Evolutionary conservation across 2,329 filamentous ascomycete genomes (phyloP), one percentile per base, ranked within the genome.

Genomic region (Colletotrichum sidae): DNA sequence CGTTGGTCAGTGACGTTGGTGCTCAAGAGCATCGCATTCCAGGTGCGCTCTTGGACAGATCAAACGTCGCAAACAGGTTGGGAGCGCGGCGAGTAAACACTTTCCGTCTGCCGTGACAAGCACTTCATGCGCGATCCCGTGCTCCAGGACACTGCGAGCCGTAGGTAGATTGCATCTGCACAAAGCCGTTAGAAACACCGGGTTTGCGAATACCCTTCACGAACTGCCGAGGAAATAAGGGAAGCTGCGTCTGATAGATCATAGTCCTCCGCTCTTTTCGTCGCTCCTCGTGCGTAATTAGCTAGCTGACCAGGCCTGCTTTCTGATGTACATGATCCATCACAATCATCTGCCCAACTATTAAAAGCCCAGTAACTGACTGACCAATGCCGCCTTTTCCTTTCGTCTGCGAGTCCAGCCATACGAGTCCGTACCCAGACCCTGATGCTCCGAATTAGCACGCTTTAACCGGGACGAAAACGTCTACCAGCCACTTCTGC

Each of bases 241-340:
- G 33, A 44, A 41, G 11, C 45, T 44, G 61, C 50, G 35, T 65
- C 35, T 44, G 35, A 60, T 56, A 54, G 25, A 62, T 65, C 62
- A 47, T 62, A 61, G 52, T 53, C 37, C 52, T 61, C 39, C 62
- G 46, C 53, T 44, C 46, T 60, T 62, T 55, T 62, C 52, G 37
- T 62, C 37, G 58, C 58, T 55, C 41, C 52, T 65, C 62, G 44
- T 62, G 39, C 58, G 58, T 56, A 42, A 65, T 56, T 62, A 62
- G 62, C 62, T 62, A 62, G 58, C 62, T 65, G 58, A 62, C 58
- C 62, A 56, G 58, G 52, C 62, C 58, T 62, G 62, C 62, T 65
- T 65, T 51, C 46, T 65, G 62, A 53, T 62, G 52, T 52, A 65
- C 61, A 61, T 65, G 58, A 65, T 51, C 47, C 62, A 44, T 62